Base-by-base conservation (phyloP, 176 grass and related monocot genomes). In the Coix lacrymajobi region DNA sequence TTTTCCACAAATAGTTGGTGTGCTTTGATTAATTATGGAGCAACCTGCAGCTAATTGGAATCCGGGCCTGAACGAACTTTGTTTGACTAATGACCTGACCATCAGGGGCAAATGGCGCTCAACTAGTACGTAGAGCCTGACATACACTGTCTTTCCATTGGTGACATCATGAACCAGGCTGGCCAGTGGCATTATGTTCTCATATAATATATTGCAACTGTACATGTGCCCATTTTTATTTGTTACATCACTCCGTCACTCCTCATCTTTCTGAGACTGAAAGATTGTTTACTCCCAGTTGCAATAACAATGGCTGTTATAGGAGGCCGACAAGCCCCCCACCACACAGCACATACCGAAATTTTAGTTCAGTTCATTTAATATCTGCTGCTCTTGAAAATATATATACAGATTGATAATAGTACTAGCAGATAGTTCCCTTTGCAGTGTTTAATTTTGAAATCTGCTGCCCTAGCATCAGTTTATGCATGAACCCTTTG, bases 161-260 rank as follows among this genome's bases (percentile, higher is more conserved):
- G 11, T 84, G 87, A 88, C 68, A n/a, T 84, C 87, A 71, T 28
- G 69, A 6, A 68, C 40, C 7, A 8, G 77, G 75, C 63, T 31
- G 30, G 31, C 31, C 7, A 46, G 16, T 29, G 20, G n/a, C 56
- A 58, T 57, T 57, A 3, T 39, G 4, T 40, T 33, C 20, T 30
- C 25, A 51, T 19, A 7, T 48, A 28, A 73, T 2, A 14, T 49
- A 31, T 43, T 45, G 75, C 58, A 65, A 32, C 26, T 79, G 58
- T 22, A 52, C 19, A 51, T 51, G 48, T 64, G 25, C 19, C 28
- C 5, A 31, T 20, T 46, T 25, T 12, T 79, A 14, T 31, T 33
- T 38, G 28, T 31, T 66, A 54, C 14, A n/a, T n/a, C 52, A 56
- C 20, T 56, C 22, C 19, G 22, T 52, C 48, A 51, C 4, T 10